Base-by-base conservation (phyloP, 352 stramenopile species). In the Aphanomyces invadans region DNA sequence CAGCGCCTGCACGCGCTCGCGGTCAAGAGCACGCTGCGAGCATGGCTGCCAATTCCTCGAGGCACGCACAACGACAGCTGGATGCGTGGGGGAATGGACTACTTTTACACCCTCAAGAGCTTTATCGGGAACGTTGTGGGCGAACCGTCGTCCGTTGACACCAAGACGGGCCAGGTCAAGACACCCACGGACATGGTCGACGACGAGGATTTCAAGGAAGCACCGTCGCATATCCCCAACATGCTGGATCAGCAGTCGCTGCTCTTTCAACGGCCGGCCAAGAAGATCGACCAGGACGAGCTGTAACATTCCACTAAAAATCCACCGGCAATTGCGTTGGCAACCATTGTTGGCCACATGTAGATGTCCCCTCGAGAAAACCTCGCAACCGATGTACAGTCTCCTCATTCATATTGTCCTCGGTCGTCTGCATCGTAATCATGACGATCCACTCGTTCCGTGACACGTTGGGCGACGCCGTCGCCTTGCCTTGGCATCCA, bases 11-110 rank as follows among this genome's bases (percentile, higher is more conserved):
- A 86, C 23, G 59, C 74, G n/a, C 76, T 96, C 29, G 85, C 77
- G n/a, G 76, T 61, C 4, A 76, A 74, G 9, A 89, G 76, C 51
- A 71, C 73, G 53, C 53, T 36, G 55, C 74, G 70, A 1, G 71
- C 92, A 26, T 94, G 94, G 76, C 77, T 86, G 44, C 70, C 74
- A 1, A 81, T 98, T 9, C 76, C 87, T n/a, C 79, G 90, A 10
- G 94, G 94, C 4, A 97, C 89, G 2, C 94, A 98, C 73, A 98
- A 98, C 70, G 92, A 98, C 75, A 96, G 89, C 38, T 98, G 89
- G 90, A 69, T 97, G 31, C 80, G 90, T 46, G 92, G 94, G 19
- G 91, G 91, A 4, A 73, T 85, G 44, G 76, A 76, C 42, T 98
- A 98, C 78, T 95, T 88, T 74, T 76, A 83, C 0, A 67, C 80